Base-by-base conservation (phyloP, 108 stramenopile species). In the Skeletonema costatum region DNA sequence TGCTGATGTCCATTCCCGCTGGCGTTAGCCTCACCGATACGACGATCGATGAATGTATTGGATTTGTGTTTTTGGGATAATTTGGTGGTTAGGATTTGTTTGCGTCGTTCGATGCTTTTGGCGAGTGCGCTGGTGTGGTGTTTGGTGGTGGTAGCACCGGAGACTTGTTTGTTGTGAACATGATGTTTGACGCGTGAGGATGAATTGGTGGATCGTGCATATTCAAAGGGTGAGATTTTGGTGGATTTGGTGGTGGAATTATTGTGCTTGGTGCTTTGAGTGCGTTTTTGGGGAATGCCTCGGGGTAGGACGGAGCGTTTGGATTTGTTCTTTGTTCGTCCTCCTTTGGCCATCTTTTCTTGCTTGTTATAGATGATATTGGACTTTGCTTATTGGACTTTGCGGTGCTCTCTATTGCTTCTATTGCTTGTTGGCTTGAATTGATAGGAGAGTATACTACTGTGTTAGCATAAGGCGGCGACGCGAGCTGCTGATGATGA, bases 141-240 rank as follows among this genome's bases (percentile, higher is more conserved):
- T 9, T 56, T 56, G 21, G 19, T 0, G 1, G 21, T 1, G 7
- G 21, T 10, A 10, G 9, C n/a, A 10, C 53, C 53, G 21, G 53
- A 56, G 25, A 46, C 16, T 46, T 46, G 44, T n/a, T 46, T 46
- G 16, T 46, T 46, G 44, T 46, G 39, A 25, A 95, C 93, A 32
- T 88, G 79, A 64, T 85, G 86, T 68, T 94, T 94, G 4, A 85
- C 76, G 30, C 87, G 76, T 46, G 84, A 87, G 68, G 86, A 44
- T 12, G 87, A 73, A 6, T 73, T 64, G 39, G 77, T 77, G 17
- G 80, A 76, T 31, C 76, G 76, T n/a, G 80, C 78, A 35, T 53
- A 66, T 74, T 94, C 92, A 75, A 97, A 97, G 12, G 93, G 97
- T 79, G 93, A 90, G 16, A 71, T 60, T 61, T 56, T 58, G 25